phyloP scores from a whole-genome alignment of 2,329 filamentous ascomycete genomes.

The Chaetomium olivaceum region DNA sequence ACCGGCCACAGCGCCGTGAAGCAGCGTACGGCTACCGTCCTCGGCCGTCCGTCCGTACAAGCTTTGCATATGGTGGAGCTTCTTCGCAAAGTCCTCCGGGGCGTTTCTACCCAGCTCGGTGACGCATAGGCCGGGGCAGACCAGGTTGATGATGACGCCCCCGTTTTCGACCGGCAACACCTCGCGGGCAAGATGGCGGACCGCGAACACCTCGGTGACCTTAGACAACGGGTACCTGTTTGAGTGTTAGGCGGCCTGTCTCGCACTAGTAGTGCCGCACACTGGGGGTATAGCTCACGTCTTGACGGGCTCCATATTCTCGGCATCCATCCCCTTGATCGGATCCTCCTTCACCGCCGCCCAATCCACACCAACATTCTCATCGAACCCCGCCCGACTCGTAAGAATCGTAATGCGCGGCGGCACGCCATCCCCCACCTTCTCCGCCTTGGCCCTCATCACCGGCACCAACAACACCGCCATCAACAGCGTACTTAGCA shows the following conservation, averaged over 20 bases:
- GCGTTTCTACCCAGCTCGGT: constrained; percentile 19
- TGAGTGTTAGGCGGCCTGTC: neutral
- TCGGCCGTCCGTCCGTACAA: constrained; percentile 47
- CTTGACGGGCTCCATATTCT: neutral
- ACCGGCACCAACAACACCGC: constrained; percentile 36
- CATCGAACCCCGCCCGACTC: constrained; percentile 24
- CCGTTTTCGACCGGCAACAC: constrained; percentile 33
- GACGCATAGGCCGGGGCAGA: constrained; percentile 36
- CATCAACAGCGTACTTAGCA: constrained; percentile 37
- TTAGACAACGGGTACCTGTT: constrained; percentile 24
- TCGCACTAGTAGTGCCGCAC: too few relatives aligned
- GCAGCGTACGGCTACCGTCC: constrained; percentile 43
- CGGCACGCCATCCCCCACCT: neutral
- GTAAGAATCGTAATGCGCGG: constrained; percentile 31
- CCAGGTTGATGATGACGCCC: constrained; percentile 38
- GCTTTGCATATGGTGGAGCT: constrained; percentile 18
- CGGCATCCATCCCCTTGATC: constrained; percentile 16
- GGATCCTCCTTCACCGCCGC: constrained; percentile 21
- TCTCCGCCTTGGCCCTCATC: constrained; percentile 32
- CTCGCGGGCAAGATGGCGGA: constrained; percentile 34
- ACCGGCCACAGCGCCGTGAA: constrained; percentile 37
- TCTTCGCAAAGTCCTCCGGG: neutral
- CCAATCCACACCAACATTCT: constrained; percentile 21
- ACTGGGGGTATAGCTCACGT: constrained; percentile 6
- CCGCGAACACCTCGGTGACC: constrained; percentile 25